Conservation (phyloP, 805 yeast species). For the Candida railenensis region DNA sequence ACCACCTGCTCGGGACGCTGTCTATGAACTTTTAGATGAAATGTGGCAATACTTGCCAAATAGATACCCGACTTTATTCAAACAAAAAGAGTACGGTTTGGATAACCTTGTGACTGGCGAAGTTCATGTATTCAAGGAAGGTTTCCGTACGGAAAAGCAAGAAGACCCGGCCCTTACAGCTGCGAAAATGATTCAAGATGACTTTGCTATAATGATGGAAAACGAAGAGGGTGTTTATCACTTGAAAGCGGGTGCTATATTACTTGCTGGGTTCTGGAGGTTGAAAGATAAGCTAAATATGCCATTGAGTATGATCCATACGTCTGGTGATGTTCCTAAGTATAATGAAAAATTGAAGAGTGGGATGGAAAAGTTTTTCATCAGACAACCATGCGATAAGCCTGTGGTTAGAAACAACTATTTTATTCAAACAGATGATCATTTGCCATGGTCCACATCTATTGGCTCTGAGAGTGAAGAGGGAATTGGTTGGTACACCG, state of each 20-base stretch:
- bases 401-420: slow-evolving; percentile 70
- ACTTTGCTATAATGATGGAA: slow-evolving; percentile 66
- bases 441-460: slow-evolving; percentile 62
- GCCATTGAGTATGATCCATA: slow-evolving; percentile 59
- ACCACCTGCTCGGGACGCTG: slow-evolving; percentile 52
- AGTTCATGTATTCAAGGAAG: slow-evolving; percentile 34
- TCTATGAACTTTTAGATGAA: slow-evolving; percentile 55
- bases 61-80: slow-evolving; percentile 57
- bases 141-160: slow-evolving; percentile 22
- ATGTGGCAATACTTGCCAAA: slow-evolving; percentile 51
- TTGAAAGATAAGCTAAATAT: slow-evolving; percentile 56
- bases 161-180: slow-evolving; percentile 62
- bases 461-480: slow-evolving; percentile 57
- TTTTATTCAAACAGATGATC: slow-evolving; percentile 62
- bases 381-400: slow-evolving; percentile 53
- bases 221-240: slow-evolving; percentile 54
- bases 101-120: slow-evolving; percentile 57
- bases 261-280: slow-evolving; percentile 72
- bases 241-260: slow-evolving; percentile 60
- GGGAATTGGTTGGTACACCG: slow-evolving; percentile 65
- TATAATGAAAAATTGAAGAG: slow-evolving; percentile 54
- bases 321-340: slow-evolving; percentile 68
- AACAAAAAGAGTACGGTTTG: slow-evolving; percentile 44
- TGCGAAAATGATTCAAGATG: slow-evolving; percentile 61
- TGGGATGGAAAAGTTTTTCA: slow-evolving; percentile 68